Evolutionary conservation across 1,139 yeast species (phyloP).

Genomic region (Debaryomycetaceae sp.): DNA sequence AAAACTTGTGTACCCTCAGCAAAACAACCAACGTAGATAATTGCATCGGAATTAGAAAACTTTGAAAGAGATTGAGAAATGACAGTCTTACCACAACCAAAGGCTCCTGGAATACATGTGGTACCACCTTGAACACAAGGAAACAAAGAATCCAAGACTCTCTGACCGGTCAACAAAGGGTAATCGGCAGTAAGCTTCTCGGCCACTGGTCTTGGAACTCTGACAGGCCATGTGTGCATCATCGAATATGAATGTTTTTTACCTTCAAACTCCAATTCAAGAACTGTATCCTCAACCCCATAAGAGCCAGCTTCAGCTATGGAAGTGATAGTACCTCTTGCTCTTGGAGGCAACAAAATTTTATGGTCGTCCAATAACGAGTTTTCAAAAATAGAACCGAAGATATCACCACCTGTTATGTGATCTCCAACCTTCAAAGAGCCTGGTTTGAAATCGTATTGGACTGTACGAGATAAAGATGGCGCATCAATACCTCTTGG

Average conservation of each 20-base stretch:
- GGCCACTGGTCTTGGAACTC: slow-evolving; percentile 98
- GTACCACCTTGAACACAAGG: slow-evolving; percentile 99
- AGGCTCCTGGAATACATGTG: slow-evolving; percentile 99
- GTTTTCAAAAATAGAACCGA: slow-evolving; percentile 91
- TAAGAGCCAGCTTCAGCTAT: slow-evolving; percentile 90
- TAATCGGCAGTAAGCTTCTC: slow-evolving; percentile 89
- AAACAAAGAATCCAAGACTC: slow-evolving; percentile 95
- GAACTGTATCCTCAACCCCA: slow-evolving; percentile 80
- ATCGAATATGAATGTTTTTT: slow-evolving; percentile 75
- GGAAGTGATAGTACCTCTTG: slow-evolving; percentile 92
- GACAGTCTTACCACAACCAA: slow-evolving; percentile 99
- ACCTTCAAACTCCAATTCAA: slow-evolving; percentile 95
- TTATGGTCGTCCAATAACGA: slow-evolving; percentile 89
- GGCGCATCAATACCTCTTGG: slow-evolving; percentile 99
- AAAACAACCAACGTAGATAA: slow-evolving; percentile 92
- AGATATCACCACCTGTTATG: slow-evolving; percentile 96
- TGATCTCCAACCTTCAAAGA: slow-evolving; percentile 88
- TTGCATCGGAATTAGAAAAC: slow-evolving; percentile 94
- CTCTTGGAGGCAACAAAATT: slow-evolving; percentile 94
- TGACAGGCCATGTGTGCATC: slow-evolving; percentile 99
- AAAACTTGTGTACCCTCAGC: slow-evolving; percentile 45
- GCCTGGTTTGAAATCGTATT: slow-evolving; percentile 87
- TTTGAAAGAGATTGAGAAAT: slow-evolving; percentile 96
- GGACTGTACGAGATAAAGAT: slow-evolving; percentile 74
- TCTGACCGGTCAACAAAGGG: slow-evolving; percentile 96